Base-by-base conservation (phyloP, 2,329 filamentous ascomycete genomes). In the Thielaviopsis ethacetica region DNA sequence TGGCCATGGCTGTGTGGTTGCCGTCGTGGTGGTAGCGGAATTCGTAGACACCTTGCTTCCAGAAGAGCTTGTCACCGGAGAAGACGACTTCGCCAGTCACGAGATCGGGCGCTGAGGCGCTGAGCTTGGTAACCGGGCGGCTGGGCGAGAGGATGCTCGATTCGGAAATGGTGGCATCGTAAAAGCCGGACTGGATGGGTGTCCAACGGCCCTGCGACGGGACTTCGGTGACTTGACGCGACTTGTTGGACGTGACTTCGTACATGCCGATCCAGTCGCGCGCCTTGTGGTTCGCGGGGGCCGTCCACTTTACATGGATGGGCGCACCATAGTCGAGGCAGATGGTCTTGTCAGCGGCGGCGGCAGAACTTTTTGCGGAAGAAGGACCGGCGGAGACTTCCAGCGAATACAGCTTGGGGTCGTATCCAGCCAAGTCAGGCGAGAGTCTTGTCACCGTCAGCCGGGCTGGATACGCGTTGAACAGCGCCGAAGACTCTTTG, bases 221-320 rank as follows among this genome's bases (percentile, higher is more conserved):
- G 10, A 96, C 82, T 57, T 88, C 84, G 1, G 93, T 95, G 15
- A 85, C 75, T 47, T 95, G 88, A 49, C 91, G 82, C 7, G 88
- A 93, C 6, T 83, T 81, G 67, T 96, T 98, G 71, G 97, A 91
- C 2, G 89, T 90, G 2, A 98, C 89, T 81, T 91, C 90, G 74
- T 97, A 98, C 5, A 98, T 77, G 3, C 91, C 91, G 57, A 98
- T 84, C 93, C 93, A 98, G 70, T 98, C 93, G 66, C 85, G 86
- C 68, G 86, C 90, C 72, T 84, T 85, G 71, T 97, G 93, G 63
- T 90, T 88, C 44, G 83, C 76, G 0, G 93, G 91, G 0, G 91
- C 93, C 27, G 82, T 87, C 93, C 93, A 98, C 65, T 82, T 87
- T 63, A 97, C 88, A 64, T 80, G 86, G 68, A 98, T 88, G 0